Percentiles rank a stretch among this genome's conserved stretches.
phyloP scores from a whole-genome alignment of 202 grass and related monocot species.

The Saccharum hybrid region DNA sequence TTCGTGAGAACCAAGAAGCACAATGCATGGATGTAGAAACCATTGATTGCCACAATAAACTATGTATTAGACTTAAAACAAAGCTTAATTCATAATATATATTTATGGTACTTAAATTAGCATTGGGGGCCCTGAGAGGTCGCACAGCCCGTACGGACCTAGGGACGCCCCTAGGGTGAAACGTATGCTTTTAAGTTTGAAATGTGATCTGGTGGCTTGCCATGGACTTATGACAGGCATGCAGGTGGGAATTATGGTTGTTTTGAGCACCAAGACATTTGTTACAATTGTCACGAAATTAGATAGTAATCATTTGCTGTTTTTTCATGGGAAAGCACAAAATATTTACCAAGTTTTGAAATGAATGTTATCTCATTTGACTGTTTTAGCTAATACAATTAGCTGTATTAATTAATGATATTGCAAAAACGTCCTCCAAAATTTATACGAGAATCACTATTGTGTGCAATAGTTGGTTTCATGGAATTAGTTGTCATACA shows the following conservation, averaged over 20 bases:
- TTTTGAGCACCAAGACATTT: not conserved
- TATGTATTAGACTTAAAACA: no score
- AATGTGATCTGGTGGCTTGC: conserved; percentile 6
- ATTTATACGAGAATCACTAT: not conserved
- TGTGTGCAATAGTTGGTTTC: conserved; percentile 13
- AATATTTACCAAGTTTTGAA: not conserved
- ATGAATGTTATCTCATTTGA: no score
- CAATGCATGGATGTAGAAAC: no score
- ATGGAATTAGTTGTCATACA: not conserved
- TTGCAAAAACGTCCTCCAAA: not conserved
- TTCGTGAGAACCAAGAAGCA: no score
- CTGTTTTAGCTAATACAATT: conserved; percentile 2
- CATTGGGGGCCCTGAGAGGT: no score
- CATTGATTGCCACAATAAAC: no score
- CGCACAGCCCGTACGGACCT: no score
- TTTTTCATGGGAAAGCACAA: not conserved
- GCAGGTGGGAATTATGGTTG: conserved; percentile 1
- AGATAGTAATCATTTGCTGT: not conserved
- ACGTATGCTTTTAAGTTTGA: not conserved
- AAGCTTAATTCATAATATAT: no score
- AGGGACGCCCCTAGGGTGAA: not conserved
- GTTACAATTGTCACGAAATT: not conserved
- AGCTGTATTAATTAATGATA: conserved; percentile 22
- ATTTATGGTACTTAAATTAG: no score
- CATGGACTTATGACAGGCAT: conserved; percentile 16